Evolutionary conservation across 2,329 filamentous ascomycete species (phyloP).

Genomic region (Eutypella sp.): DNA sequence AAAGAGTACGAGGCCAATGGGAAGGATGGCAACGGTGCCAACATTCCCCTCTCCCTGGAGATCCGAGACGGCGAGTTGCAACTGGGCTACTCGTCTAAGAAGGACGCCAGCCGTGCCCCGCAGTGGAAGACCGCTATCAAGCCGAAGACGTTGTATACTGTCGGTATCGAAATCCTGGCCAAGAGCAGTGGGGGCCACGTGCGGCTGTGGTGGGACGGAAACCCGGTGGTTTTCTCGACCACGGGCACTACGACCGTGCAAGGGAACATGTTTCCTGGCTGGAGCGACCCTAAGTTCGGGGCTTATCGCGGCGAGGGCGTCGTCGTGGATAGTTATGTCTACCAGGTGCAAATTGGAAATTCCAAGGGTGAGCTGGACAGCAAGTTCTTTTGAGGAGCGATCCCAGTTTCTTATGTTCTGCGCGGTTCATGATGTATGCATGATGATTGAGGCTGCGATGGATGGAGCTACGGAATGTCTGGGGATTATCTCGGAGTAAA

Average conservation of each 20-base stretch:
- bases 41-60: conserved; percentile 11
- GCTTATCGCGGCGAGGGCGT: conserved; percentile 11
- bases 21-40: conserved; percentile 8
- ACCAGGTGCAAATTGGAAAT: conserved; percentile 13
- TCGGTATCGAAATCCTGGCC: conserved; percentile 11
- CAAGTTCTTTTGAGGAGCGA: background rate
- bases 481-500: too few species aligned
- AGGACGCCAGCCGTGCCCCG: conserved; percentile 3
- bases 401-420: too few species aligned
- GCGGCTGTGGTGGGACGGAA: conserved; percentile 12
- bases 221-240: conserved; percentile 11
- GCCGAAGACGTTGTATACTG: conserved; percentile 8
- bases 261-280: conserved; percentile 11
- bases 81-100: conserved; percentile 7
- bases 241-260: conserved; percentile 6
- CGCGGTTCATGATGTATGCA: background rate
- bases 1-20: conserved; percentile 13
- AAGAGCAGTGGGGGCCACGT: conserved; percentile 8
- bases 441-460: background rate
- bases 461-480: too few species aligned
- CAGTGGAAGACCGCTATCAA: conserved; percentile 10
- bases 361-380: background rate
- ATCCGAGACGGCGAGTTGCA: conserved; percentile 7
- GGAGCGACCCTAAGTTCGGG: conserved; percentile 14
- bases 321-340: conserved; percentile 11